Evolutionary conservation across 2,329 filamentous ascomycete species (phyloP), one percentile per base, ranked within the genome.

Genomic region (Microcera coccophila): DNA sequence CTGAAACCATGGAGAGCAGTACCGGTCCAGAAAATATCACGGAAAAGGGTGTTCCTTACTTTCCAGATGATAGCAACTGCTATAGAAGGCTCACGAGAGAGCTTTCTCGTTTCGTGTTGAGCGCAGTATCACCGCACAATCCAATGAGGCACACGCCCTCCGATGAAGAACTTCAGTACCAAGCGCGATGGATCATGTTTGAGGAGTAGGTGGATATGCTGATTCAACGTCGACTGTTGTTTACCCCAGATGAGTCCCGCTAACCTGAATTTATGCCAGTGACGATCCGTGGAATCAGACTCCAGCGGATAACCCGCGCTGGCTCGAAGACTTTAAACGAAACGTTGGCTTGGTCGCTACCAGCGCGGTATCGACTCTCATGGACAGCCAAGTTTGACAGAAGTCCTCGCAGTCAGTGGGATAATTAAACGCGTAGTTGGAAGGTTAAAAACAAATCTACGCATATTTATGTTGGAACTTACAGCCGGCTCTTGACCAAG

Each of bases 211-310:
- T 50, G 2, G 29, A 16, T n/a, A n/a, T n/a, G n/a, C n/a, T n/a
- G n/a, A n/a, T n/a, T n/a, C n/a, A n/a, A n/a, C n/a, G 4, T 20
- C 3, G 4, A 16, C 3, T 9, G 19, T 21, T n/a, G n/a, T n/a
- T 2, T 12, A 12, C 20, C 29, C 4, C 19, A 4, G 12, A 4
- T 9, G 16, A 15, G 9, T 4, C 4, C 29, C n/a, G 5, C 24
- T 22, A n/a, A 26, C 31, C 18, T 19, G 11, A 8, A 21, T 26
- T 12, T 2, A 36, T 11, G 11, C 11, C 15, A 34, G 41, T 26
- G 64, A 66, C 19, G 66, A 68, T 39, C 59, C 63, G 2, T 69
- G 66, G 67, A 68, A 69, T 36, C 65, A 67, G 36, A 69, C 65
- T 3, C 56, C 58, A 3, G 55, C 61, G 1, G 67, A 70, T 42